Base-by-base conservation (phyloP, 2,329 filamentous ascomycete species). In the Fusarium torulosum region DNA sequence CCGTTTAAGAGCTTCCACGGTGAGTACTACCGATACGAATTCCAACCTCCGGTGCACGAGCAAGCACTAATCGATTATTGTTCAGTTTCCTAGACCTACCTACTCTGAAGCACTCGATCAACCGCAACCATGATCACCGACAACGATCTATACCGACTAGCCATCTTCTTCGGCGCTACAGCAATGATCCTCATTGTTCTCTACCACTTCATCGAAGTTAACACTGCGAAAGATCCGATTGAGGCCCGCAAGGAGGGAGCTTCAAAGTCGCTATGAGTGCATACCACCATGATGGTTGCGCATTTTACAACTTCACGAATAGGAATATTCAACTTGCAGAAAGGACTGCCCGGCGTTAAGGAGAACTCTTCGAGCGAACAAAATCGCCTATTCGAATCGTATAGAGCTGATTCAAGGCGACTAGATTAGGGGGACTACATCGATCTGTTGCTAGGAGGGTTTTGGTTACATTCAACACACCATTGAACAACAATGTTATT, bases 201-300 rank as follows among this genome's bases (percentile, higher is more conserved):
- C 27, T 98, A 99, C 81, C 94, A 98, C 80, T 98, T 96, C 82
- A 89, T 99, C 74, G 95, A 98, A 79, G 88, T 97, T 83, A 98
- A 99, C 77, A 88, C 93, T 33, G 63, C 51, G 35, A 49, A 59
- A 51, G 56, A 63, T 20, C 63, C 64, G 29, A 57, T 57, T 25
- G 58, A 59, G 35, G 47, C 33, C 14, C 27, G 35, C 19, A 74
- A 70, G 41, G 51, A 57, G 20, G 50, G 52, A 27, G 25, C 56
- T 33, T 19, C 60, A 43, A 65, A 72, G 54, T 63, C 63, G 40
- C 54, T 59, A 57, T 71, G 42, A 72, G 50, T 47, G 49, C 45
- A 42, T 44, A 63, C 44, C 56, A 27, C 17, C 25, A 42, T 21
- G 20, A 58, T 21, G 35, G 41, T 31, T 63, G 52, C 49, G 29